Evolutionary conservation across 306 rosid genomes (phyloP).

Genomic region (Lablab purpureus): DNA sequence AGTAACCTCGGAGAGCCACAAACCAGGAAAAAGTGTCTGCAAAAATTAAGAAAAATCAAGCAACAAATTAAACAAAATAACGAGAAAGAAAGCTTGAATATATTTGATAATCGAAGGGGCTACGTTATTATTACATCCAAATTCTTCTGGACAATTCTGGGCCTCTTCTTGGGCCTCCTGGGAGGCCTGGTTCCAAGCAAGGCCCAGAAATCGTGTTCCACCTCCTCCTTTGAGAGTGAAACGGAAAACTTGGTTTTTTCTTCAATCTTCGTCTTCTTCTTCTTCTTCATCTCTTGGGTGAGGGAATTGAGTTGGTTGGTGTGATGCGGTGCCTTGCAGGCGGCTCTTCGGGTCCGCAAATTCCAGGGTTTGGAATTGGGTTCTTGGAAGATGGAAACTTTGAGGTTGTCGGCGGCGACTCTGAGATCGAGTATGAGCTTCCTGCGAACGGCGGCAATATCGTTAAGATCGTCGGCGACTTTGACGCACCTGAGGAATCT

Average conservation of each 20-base stretch:
- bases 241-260: slow-evolving; percentile 40
- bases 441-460: background rate
- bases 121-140: slow-evolving; percentile 48
- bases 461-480: background rate
- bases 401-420: background rate
- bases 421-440: background rate
- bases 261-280: background rate
- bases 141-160: slow-evolving; percentile 59
- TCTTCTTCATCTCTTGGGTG: background rate
- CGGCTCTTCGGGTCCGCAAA: background rate
- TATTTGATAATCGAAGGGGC: background rate
- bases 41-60: background rate
- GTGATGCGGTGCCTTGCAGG: background rate
- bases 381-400: background rate
- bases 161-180: slow-evolving; percentile 53
- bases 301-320: background rate
- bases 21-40: slow-evolving; percentile 55
- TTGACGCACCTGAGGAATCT: background rate
- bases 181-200: slow-evolving; percentile 55
- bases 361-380: background rate
- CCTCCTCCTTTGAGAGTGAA: slow-evolving; percentile 53
- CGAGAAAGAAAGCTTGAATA: slow-evolving; percentile 4
- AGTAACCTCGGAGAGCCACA: background rate
- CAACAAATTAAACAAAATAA: background rate
- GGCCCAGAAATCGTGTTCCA: slow-evolving; percentile 45